A percentile compares a stretch with the other conserved stretches of the same genome.
These are phyloP conservation scores for Tylopilus subfusipes DNA, from an alignment of 768 basidiomycete species.

Conservation along the genomic window DNA sequence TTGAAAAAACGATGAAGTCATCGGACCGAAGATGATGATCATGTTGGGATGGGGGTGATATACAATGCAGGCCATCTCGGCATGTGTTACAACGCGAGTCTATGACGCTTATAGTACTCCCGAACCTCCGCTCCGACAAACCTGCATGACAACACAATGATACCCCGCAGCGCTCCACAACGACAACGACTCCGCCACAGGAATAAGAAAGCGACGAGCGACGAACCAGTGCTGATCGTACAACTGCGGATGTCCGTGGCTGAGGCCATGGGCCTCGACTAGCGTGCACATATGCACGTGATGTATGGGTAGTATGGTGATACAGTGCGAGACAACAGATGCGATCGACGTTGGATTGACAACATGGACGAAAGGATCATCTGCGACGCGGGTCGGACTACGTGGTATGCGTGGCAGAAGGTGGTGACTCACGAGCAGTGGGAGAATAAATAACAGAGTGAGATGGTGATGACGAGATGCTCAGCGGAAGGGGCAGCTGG, in stretches of 20 bases:
- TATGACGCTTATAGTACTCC: constrained; percentile 20
- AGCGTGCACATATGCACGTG: constrained; percentile 36
- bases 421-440: constrained; percentile 19
- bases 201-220: constrained; percentile 9
- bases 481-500: constrained; percentile 65
- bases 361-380: constrained; percentile 25
- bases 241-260: constrained; percentile 26
- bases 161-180: constrained; percentile 13
- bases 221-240: constrained; percentile 21
- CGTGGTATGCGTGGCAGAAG: not conserved
- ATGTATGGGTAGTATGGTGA: constrained; percentile 34
- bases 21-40: constrained; percentile 20
- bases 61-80: constrained; percentile 30
- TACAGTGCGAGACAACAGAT: constrained; percentile 30
- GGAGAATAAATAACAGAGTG: constrained; percentile 35
- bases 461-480: constrained; percentile 13
- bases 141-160: constrained; percentile 24
- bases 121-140: constrained; percentile 14
- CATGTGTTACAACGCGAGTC: constrained; percentile 22
- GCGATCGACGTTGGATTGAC: constrained; percentile 32
- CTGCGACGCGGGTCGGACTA: constrained; percentile 6
- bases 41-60: constrained; percentile 10
- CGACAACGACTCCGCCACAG: constrained; percentile 4
- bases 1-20: constrained; percentile 28
- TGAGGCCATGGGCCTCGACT: constrained; percentile 12